These are phyloP conservation scores for Pichia sp. DNA, from an alignment of 1,139 yeast genomes.

Conservation along the genomic window DNA sequence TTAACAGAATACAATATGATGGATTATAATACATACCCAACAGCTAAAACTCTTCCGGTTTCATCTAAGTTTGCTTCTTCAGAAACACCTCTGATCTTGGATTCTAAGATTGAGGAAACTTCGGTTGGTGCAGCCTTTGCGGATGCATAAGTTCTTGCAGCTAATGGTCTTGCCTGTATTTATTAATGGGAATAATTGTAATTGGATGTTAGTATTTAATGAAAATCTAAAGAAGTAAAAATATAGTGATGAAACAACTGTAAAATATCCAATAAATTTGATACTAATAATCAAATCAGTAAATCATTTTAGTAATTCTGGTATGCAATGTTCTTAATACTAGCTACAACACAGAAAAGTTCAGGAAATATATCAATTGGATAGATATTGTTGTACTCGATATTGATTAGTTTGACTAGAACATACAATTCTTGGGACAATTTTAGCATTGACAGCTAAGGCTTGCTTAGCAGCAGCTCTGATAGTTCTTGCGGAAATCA, in stretches of 20 bases:
- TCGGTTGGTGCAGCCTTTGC: conserved; percentile 99
- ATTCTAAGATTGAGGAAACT: conserved; percentile 97
- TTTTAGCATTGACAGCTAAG: conserved; percentile 54
- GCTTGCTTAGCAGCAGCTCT: conserved; percentile 78
- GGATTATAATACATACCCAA: conserved; percentile 57
- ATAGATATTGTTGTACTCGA: not conserved
- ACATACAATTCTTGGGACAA: conserved; percentile 59
- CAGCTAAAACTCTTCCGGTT: conserved; percentile 98
- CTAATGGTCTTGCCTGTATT: conserved; percentile 64
- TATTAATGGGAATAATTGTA: conserved; percentile 5
- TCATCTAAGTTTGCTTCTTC: conserved; percentile 97
- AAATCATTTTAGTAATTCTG: too few relatives aligned
- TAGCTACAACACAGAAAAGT: not conserved
- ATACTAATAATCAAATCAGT: too few relatives aligned
- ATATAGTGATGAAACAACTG: not conserved
- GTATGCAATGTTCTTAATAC: too few relatives aligned
- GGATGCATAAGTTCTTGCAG: conserved; percentile 79
- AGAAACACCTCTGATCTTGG: conserved; percentile 98
- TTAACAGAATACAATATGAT: not conserved
- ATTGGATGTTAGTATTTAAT: conserved; percentile 13
- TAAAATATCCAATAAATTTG: not conserved
- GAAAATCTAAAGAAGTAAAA: not conserved
- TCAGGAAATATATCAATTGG: not conserved
- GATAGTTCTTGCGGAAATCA: conserved; percentile 81
- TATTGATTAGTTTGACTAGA: not conserved